Evolutionary conservation across 2,329 filamentous ascomycete species (phyloP), one percentile per base, ranked within the genome.

Genomic region (Passalora sequoiae): DNA sequence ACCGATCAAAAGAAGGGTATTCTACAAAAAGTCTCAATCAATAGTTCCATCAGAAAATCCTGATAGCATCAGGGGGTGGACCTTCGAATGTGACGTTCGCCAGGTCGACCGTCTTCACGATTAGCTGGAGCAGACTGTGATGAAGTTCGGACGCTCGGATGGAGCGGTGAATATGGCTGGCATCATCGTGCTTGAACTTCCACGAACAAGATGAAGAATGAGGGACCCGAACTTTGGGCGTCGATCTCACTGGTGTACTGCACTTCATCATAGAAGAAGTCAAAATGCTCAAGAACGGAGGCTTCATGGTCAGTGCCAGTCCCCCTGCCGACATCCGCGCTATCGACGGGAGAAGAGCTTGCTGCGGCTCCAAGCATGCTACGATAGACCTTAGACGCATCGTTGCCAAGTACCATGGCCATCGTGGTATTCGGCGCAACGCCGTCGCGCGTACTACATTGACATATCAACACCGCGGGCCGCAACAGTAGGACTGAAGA

Each of bases 291-390:
- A 49, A 48, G n/a, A 57, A 68, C 6, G 69, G 71, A 4, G 73
- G 74, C 10, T 75, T 74, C 43, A 79, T 81, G 56, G 77, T 81
- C 24, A 80, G 79, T 56, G 66, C 68, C n/a, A n/a, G n/a, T n/a
- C n/a, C n/a, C n/a, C n/a, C n/a, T n/a, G n/a, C n/a, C n/a, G n/a
- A n/a, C n/a, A n/a, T n/a, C n/a, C n/a, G n/a, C n/a, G n/a, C n/a
- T n/a, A n/a, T n/a, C n/a, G n/a, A n/a, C n/a, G n/a, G n/a, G n/a
- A n/a, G n/a, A n/a, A n/a, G n/a, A n/a, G n/a, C n/a, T n/a, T n/a
- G n/a, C n/a, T n/a, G n/a, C n/a, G n/a, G n/a, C n/a, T n/a, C n/a
- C n/a, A n/a, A n/a, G n/a, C n/a, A n/a, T n/a, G n/a, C n/a, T n/a
- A n/a, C n/a, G n/a, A n/a, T n/a, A n/a, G n/a, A n/a, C n/a, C n/a